Evolutionary conservation across 768 basidiomycete species (phyloP), one percentile per base, ranked within the genome.

Genomic region (Boletus sp.): DNA sequence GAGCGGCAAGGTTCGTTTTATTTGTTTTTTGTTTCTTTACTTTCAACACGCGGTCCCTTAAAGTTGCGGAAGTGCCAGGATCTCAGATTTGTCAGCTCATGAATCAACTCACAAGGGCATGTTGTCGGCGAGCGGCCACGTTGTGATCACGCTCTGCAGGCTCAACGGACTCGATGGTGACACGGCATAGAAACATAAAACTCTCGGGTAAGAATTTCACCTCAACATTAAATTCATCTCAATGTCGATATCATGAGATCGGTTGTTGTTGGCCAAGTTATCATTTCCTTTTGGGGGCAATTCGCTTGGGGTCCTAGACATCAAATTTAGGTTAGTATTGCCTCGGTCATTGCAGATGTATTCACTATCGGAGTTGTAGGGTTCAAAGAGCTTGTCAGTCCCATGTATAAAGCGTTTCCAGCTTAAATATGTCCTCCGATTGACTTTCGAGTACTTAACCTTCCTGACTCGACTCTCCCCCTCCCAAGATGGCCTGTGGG

Each of bases 401-500:
- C 58, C 59, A 66, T 70, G 70, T 71, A 71, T 71, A 72, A 72
- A 68, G 66, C 57, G 48, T 64, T 59, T 68, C 52, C 59, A 61
- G 44, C 55, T 53, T 32, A 59, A 61, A 67, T 51, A 67, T 71
- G 69, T 48, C 60, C 54, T 57, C 60, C 52, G 70, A 58, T 62
- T 70, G 57, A 72, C 63, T 55, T 49, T 54, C 64, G 53, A 58
- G 59, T 54, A 29, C 56, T 51, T 50, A 35, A 56, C 60, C 24
- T 46, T 17, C 54, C 55, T 18, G 60, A 53, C 52, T 45, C 45
- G 52, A 49, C 58, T 41, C 46, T 42, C 46, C 35, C 51, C 55
- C 45, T 55, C 54, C 32, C 30, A 57, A 32, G 49, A 70, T 70
- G 70, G 57, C 57, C 44, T 61, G 47, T 58, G 58, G 62, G 45